Base-by-base conservation (phyloP, 768 basidiomycete genomes). In the Panus rudis region DNA sequence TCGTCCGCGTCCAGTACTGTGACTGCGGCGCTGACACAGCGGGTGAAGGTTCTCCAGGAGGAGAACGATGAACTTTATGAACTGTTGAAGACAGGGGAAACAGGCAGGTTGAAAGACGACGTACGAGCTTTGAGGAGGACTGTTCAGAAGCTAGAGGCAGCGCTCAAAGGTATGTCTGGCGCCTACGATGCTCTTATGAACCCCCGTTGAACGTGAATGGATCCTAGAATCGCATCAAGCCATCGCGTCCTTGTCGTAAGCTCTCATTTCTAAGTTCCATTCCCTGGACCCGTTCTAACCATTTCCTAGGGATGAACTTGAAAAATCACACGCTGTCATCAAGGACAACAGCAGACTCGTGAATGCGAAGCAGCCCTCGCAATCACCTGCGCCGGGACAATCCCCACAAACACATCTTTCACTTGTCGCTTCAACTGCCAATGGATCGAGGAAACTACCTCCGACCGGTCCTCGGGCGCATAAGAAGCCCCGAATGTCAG, bases 61-160 rank as follows among this genome's bases (percentile, higher is more conserved):
- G 89, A 92, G 61, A 92, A 92, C 47, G 87, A 92, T 51, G 89
- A 92, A 50, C 61, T 92, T 14, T 92, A 91, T 58, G 75, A 79
- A 38, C 64, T 91, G 8, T 63, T 92, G 43, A 83, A 78, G 59
- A 68, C 68, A 20, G 76, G 82, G 30, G 88, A 92, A 62, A 84
- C 84, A 0, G 88, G 87, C 4, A 80, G 75, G 57, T 58, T 92
- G 49, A 88, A 88, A 58, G 89, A 90, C 56, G 85, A 92, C 58
- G 84, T 84, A 10, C 75, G 76, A 37, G 77, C 77, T 6, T 67
- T 92, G 42, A 70, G 79, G 25, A 70, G 77, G 50, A 76, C 80
- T 24, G 83, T 88, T 32, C 70, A 70, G 39, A 76, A 78, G 54
- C 67, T 92, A 24, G 83, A 91, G 60, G 69, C 70, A 23, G 87